Evolutionary conservation across 2,329 filamentous ascomycete species (phyloP).

Genomic region (Rhinocladiella similis): DNA sequence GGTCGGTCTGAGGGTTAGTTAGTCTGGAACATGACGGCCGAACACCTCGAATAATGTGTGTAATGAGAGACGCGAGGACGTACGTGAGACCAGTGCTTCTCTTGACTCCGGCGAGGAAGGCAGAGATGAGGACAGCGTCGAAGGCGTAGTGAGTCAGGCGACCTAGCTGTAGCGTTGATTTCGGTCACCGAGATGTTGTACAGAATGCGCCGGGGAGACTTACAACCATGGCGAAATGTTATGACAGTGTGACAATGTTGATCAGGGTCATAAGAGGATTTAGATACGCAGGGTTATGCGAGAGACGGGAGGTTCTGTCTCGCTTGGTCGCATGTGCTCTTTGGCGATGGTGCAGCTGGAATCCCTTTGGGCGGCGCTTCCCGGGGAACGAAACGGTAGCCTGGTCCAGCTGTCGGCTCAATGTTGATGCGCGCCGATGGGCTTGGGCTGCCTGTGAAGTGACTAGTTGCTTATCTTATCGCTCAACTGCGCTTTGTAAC

Average conservation of each 20-base stretch:
- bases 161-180: constrained; percentile 69
- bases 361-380: background rate
- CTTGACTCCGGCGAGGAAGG: constrained; percentile 95
- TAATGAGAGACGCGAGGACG: constrained; percentile 57
- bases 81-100: constrained; percentile 97
- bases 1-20: constrained; percentile 38
- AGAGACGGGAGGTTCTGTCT: background rate
- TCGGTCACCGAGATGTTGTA: background rate
- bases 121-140: constrained; percentile 91
- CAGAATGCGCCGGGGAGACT: constrained; percentile 52
- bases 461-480: background rate
- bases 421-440: background rate
- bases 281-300: background rate
- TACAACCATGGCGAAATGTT: constrained; percentile 42
- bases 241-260: background rate
- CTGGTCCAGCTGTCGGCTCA: background rate
- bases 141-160: constrained; percentile 92
- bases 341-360: background rate
- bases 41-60: constrained; percentile 22
- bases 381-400: background rate
- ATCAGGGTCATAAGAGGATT: background rate
- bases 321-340: background rate
- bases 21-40: constrained; percentile 17
- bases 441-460: background rate
- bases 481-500: background rate